A percentile compares a stretch with the other conserved stretches of the same genome.
These are phyloP conservation scores for Kickxella alabastrina DNA, from an alignment of 192 early-diverging fungal species.

Conservation along the genomic window DNA sequence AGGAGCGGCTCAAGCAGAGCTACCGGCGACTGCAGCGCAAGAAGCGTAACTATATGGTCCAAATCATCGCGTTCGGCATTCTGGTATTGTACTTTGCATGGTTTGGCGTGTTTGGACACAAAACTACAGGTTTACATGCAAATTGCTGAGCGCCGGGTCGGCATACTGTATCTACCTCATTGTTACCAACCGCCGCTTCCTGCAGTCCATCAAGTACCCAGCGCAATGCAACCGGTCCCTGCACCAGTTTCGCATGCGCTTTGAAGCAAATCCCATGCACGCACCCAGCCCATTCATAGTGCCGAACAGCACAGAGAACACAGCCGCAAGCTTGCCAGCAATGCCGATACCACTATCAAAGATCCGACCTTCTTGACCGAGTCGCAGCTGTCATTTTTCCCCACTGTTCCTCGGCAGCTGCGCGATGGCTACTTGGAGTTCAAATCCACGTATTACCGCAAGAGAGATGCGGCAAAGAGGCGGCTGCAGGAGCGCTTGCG, in stretches of 20 bases:
- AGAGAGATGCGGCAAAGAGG: constrained; percentile 44
- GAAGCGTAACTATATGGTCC: constrained; percentile 64
- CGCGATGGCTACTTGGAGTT: constrained; percentile 49
- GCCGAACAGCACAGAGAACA: background rate
- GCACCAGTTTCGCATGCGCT: constrained; percentile 51
- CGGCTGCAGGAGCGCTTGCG: constrained; percentile 42
- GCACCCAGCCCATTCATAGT: background rate
- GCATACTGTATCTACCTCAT: constrained; percentile 53
- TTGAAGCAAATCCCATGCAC: constrained; percentile 40
- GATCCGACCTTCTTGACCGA: constrained; percentile 20
- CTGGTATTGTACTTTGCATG: constrained; percentile 51
- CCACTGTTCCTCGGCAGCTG: constrained; percentile 49
- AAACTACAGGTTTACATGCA: constrained; percentile 44
- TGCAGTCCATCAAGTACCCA: constrained; percentile 49
- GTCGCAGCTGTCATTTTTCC: constrained; percentile 50
- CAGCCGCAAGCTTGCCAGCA: background rate
- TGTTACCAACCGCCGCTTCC: constrained; percentile 41
- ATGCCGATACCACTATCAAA: background rate
- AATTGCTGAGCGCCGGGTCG: constrained; percentile 47
- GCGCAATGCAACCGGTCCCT: constrained; percentile 51
- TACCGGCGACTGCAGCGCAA: constrained; percentile 61
- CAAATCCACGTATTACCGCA: constrained; percentile 49
- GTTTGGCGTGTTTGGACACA: constrained; percentile 48
- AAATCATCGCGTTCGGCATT: constrained; percentile 44
- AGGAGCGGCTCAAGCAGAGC: constrained; percentile 74